Conservation (phyloP, 805 yeast species). For the Candida piceae region DNA sequence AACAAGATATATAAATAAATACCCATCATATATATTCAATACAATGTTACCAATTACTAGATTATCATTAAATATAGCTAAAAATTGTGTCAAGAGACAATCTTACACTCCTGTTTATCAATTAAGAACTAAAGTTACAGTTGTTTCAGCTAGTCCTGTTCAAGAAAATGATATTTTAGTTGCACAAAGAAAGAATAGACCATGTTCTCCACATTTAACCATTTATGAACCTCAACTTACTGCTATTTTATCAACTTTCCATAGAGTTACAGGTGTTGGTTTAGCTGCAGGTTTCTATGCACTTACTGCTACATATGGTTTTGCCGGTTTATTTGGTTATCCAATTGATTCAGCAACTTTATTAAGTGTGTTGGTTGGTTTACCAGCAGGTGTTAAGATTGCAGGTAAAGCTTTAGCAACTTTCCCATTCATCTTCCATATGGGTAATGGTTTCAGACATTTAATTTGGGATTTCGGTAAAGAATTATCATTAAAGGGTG, state of each 20-base stretch:
- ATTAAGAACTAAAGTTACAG: slow-evolving; percentile 34
- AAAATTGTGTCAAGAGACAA: slow-evolving; percentile 10
- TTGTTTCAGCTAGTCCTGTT: slow-evolving; percentile 45
- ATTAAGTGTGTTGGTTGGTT: slow-evolving; percentile 50
- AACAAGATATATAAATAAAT: too few relatives aligned
- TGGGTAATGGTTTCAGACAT: slow-evolving; percentile 87
- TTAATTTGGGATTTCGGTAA: slow-evolving; percentile 87
- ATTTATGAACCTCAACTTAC: slow-evolving; percentile 92
- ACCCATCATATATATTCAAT: neutral
- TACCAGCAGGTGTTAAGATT: slow-evolving; percentile 60
- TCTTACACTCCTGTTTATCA: slow-evolving; percentile 17
- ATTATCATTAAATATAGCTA: slow-evolving; percentile 16
- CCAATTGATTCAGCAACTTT: slow-evolving; percentile 49
- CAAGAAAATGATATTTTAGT: slow-evolving; percentile 67
- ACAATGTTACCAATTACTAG: slow-evolving; percentile 16
- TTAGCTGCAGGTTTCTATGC: slow-evolving; percentile 77
- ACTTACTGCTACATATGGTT: slow-evolving; percentile 70
- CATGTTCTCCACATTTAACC: slow-evolving; percentile 82
- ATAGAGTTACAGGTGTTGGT: slow-evolving; percentile 84
- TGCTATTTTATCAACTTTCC: slow-evolving; percentile 71
- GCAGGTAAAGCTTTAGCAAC: slow-evolving; percentile 66
- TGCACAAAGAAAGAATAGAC: slow-evolving; percentile 83
- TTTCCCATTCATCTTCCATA: slow-evolving; percentile 84
- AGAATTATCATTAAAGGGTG: slow-evolving; percentile 78
- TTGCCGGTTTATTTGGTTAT: slow-evolving; percentile 58